These are phyloP conservation scores for Anethum foeniculum DNA, from an alignment of 140 eudicot species.

Conservation along the genomic window DNA sequence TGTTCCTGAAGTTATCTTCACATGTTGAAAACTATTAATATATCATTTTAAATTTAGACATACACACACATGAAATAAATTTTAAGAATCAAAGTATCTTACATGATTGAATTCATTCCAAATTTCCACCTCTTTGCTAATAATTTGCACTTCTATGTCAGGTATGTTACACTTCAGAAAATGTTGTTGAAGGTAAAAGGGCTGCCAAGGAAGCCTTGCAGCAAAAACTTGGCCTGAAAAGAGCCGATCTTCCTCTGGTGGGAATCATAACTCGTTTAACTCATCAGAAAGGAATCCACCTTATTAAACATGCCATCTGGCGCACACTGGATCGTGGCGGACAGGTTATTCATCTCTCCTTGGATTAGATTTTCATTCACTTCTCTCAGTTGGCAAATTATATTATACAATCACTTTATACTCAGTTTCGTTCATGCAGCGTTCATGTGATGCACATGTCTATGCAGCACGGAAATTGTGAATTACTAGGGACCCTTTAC, in stretches of 20 bases:
- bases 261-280: slow-evolving; percentile 96
- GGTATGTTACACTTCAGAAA: slow-evolving; percentile 80
- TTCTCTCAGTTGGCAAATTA: background rate
- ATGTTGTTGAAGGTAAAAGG: slow-evolving; percentile 89
- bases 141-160: slow-evolving; percentile 21
- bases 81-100: background rate
- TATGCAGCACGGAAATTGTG: background rate
- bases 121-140: background rate
- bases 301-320: slow-evolving; percentile 96
- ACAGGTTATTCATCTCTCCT: slow-evolving; percentile 36
- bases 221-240: slow-evolving; percentile 57
- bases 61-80: background rate
- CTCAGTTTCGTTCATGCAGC: background rate
- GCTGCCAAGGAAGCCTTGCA: slow-evolving; percentile 96
- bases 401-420: background rate
- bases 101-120: background rate
- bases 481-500: background rate
- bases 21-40: background rate
- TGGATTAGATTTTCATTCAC: background rate
- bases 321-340: slow-evolving; percentile 82
- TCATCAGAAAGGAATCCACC: slow-evolving; percentile 97
- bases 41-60: background rate
- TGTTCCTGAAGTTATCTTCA: background rate
- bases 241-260: slow-evolving; percentile 71
- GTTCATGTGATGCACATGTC: background rate